Evolutionary conservation across 2,329 filamentous ascomycete genomes (phyloP), one percentile per base, ranked within the genome.

Genomic region (Botrytis galanthina): DNA sequence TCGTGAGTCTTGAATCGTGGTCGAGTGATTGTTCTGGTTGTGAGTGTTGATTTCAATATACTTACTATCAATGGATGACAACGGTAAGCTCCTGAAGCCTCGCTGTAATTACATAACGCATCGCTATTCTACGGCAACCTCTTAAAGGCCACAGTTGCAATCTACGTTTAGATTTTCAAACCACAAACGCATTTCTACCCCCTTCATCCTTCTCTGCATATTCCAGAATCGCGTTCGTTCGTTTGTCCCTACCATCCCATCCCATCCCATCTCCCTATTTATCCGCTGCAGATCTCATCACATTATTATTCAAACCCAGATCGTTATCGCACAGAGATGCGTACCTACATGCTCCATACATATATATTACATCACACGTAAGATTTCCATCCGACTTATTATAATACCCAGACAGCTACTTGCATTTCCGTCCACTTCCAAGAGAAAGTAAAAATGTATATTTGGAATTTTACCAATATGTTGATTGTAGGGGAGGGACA

Each of bases 151-250:
- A 9, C 51, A 7, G 3, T 2, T n/a, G 6, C n/a, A 18, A 22
- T 26, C 2, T 68, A 57, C 48, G 66, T n/a, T 51, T 4, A 0
- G 0, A 26, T 20, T 12, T 18, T 18, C 6, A 12, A 16, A 29
- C 44, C 32, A 67, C 4, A 32, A 32, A 20, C 26, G 44, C 60
- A 62, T 20, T 64, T 29, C n/a, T 20, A 60, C 12, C 29, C 42
- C 63, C 42, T 44, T 60, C 42, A 48, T 37, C 32, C 54, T 72
- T 72, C 71, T 72, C 35, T 72, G 71, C 71, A 72, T 72, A 48
- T 72, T 72, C 71, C 51, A 72, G 71, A 72, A 72, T 61, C 54
- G 67, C 32, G 54, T 69, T 48, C 59, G 70, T 64, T 54, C 48
- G 48, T 54, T 54, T 16, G 48, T 54, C 48, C 22, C 1, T n/a